phyloP scores from a whole-genome alignment of 139 green algal species.

The Picochlorum sp. region DNA sequence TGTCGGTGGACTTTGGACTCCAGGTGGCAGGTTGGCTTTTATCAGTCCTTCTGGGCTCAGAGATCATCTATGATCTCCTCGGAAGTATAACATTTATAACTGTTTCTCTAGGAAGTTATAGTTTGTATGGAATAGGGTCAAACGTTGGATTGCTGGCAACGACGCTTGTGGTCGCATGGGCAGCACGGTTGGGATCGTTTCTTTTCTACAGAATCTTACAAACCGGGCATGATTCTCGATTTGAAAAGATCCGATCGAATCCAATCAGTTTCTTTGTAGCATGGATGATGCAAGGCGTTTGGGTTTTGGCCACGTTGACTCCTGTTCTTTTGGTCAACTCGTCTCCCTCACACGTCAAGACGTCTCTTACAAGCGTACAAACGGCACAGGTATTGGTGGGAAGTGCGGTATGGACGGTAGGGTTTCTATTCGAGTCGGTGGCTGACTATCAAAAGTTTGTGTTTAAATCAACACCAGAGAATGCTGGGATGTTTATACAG shows the following conservation, averaged over 20 bases:
- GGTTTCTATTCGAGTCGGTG: conserved; percentile 47
- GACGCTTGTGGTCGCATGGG: conserved; percentile 61
- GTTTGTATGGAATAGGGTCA: conserved; percentile 4
- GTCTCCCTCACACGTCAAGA: conserved; percentile 1
- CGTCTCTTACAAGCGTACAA: too few relatives aligned
- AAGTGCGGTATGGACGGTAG: conserved; percentile 42
- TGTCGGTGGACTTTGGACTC: conserved; percentile 27
- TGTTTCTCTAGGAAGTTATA: conserved; percentile 27
- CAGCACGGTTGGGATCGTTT: conserved; percentile 59
- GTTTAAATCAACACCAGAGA: conserved; percentile 58
- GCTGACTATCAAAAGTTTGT: conserved; percentile 74
- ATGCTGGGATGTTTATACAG: conserved; percentile 73
- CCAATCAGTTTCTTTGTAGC: conserved; percentile 48
- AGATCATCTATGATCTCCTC: conserved; percentile 69
- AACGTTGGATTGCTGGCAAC: conserved; percentile 32
- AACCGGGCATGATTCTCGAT: conserved; percentile 62
- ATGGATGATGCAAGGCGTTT: conserved; percentile 68
- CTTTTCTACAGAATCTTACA: conserved; percentile 59
- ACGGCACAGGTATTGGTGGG: conserved; percentile 18
- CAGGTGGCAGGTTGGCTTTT: conserved; percentile 30
- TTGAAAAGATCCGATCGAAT: conserved; percentile 64
- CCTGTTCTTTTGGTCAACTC: conserved; percentile 68
- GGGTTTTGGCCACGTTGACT: conserved; percentile 65
- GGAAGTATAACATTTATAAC: conserved; percentile 47
- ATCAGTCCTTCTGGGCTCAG: conserved; percentile 37